phyloP scores from a whole-genome alignment of 1,284 basidiomycete species.

The Moesziomyces globuligerus region DNA sequence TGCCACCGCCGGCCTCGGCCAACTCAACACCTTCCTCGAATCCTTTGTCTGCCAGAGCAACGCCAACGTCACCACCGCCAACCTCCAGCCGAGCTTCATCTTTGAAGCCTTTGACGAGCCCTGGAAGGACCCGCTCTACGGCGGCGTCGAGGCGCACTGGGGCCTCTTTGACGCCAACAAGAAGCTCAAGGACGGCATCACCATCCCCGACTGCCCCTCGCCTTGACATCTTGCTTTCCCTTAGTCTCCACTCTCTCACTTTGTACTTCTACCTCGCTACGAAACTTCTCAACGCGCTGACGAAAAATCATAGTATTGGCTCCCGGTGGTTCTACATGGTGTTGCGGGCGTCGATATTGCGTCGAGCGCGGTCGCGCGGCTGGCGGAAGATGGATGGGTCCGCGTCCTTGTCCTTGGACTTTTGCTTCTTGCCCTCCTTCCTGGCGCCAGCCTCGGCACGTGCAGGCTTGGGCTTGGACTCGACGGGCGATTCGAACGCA shows the following conservation, averaged over 20 bases:
- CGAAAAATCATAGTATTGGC: too few relatives aligned
- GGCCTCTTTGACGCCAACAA: constrained; percentile 45
- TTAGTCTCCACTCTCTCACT: not conserved
- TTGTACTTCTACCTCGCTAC: too few relatives aligned
- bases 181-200: constrained; percentile 62
- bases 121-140: constrained; percentile 81
- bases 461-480: not conserved
- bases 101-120: constrained; percentile 81
- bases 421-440: not conserved
- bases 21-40: constrained; percentile 75
- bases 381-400: constrained; percentile 33
- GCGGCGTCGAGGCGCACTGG: constrained; percentile 80
- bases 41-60: constrained; percentile 89
- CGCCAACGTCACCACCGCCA: constrained; percentile 78
- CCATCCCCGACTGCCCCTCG: constrained; percentile 69
- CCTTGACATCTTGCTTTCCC: constrained; percentile 16
- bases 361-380: constrained; percentile 31
- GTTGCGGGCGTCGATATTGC: constrained; percentile 30
- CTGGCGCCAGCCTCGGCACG: not conserved
- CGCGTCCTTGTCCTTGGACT: too few relatives aligned
- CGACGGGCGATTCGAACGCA: constrained; percentile 12
- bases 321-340: too few relatives aligned
- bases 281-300: too few relatives aligned
- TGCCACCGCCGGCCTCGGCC: constrained; percentile 42
- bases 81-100: constrained; percentile 55